Evolutionary conservation across 2,329 filamentous ascomycete species (phyloP).

Genomic region (Fusarium begoniae): DNA sequence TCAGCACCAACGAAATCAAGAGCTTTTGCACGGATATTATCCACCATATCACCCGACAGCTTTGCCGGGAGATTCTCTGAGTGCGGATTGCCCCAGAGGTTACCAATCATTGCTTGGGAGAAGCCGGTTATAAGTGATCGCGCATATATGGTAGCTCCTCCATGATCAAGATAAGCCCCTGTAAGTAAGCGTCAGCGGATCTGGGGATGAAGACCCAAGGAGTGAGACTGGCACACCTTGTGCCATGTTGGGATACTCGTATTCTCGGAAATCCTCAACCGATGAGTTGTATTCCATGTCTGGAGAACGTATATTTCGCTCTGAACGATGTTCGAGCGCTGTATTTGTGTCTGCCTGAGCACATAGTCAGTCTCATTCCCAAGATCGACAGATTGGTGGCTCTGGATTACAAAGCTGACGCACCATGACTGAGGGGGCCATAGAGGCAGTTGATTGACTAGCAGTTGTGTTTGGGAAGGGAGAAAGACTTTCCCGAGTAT

Average conservation of each 20-base stretch:
- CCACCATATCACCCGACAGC: constrained; percentile 65
- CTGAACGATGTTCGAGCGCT: constrained; percentile 15
- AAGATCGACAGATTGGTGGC: not conserved
- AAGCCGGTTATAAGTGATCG: constrained; percentile 66
- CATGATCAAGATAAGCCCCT: constrained; percentile 66
- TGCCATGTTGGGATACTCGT: constrained; percentile 42
- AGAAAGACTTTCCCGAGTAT: not conserved
- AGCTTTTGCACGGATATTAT: constrained; percentile 62
- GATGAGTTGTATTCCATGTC: constrained; percentile 40
- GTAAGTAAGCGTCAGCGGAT: constrained; percentile 6
- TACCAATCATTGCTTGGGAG: constrained; percentile 61
- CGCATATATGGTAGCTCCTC: constrained; percentile 66
- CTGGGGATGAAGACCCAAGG: not conserved
- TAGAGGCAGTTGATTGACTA: not conserved
- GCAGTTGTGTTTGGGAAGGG: not conserved
- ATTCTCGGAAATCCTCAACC: constrained; percentile 39
- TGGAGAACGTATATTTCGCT: constrained; percentile 1
- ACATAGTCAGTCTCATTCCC: not conserved
- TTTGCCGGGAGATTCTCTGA: constrained; percentile 69
- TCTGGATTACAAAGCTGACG: not conserved
- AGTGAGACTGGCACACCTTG: constrained; percentile 30
- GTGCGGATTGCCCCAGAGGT: constrained; percentile 75
- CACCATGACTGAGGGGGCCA: constrained; percentile 31
- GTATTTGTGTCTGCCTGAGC: constrained; percentile 19
- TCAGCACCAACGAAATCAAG: constrained; percentile 68